Evolutionary conservation across 2,329 filamentous ascomycete species (phyloP), one percentile per base, ranked within the genome.

Genomic region (Teratosphaeria viscida): DNA sequence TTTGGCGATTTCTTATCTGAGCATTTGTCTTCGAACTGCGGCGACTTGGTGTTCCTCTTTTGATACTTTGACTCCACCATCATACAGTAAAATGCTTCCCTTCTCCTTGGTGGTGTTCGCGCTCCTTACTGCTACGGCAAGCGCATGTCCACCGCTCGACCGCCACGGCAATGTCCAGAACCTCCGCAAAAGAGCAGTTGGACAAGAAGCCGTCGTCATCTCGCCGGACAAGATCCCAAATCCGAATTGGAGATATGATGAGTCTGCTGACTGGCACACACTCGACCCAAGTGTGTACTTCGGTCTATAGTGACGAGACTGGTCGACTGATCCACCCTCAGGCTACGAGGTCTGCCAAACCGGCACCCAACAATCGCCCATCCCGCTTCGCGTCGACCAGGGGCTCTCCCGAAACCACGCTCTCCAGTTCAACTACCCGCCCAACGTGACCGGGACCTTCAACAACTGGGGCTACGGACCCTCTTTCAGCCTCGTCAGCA

Each of bases 391-490:
- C 8, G 68, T 76, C 34, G 65, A 68, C 26, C 69, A 75, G 58
- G 77, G 77, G 7, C 70, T 79, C 4, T 73, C 77, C 2, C 62
- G 66, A 23, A 71, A 69, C 29, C 77, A 79, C 64, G 68, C 68
- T 1, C 72, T 76, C 4, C 65, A 54, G 16, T 80, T 81, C 69
- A 71, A 75, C 63, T 79, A 78, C 67, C 64, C 69, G 4, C 61
- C 65, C 58, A 61, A 68, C 14, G 65, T 73, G 4, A 56, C 64
- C 1, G 79, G 79, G 1, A 71, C 72, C 55, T 73, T 79, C 60
- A 75, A 71, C 71, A 81, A 81, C 64, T 80, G 78, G 76, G 75
- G 76, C 23, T 79, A 79, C 59, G 79, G 79, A 4, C 75, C 77
- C 0, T 74, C 76, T 1, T 79, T 78, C 62, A 75, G 72, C 5